These are phyloP conservation scores for Amanita molliuscula DNA, from an alignment of 768 basidiomycete species.

Conservation along the genomic window DNA sequence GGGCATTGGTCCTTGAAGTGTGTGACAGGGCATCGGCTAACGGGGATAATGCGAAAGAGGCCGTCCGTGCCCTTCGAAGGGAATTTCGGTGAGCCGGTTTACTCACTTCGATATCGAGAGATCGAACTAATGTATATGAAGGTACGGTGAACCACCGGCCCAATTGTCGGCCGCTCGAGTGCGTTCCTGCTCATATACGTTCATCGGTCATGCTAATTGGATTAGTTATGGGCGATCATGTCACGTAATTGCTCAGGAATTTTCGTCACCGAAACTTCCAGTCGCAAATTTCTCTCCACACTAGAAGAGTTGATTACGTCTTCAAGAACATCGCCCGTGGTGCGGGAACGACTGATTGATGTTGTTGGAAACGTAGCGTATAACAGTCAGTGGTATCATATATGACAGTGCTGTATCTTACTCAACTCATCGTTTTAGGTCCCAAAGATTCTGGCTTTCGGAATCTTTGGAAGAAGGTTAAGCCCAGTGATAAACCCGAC, in stretches of 20 bases:
- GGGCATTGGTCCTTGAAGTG: slow-evolving; percentile 73
- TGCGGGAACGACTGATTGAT: slow-evolving; percentile 69
- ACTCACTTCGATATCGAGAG: not conserved
- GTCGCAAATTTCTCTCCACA: slow-evolving; percentile 71
- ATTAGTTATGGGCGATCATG: slow-evolving; percentile 84
- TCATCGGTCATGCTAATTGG: slow-evolving; percentile 2
- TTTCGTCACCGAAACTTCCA: slow-evolving; percentile 60
- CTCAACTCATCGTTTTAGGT: slow-evolving; percentile 7
- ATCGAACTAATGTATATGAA: slow-evolving; percentile 15
- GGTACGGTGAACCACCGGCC: slow-evolving; percentile 65
- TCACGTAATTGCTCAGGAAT: slow-evolving; percentile 67
- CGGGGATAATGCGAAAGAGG: slow-evolving; percentile 74
- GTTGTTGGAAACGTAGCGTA: slow-evolving; percentile 78
- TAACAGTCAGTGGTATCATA: slow-evolving; percentile 36
- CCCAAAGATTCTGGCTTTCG: slow-evolving; percentile 44
- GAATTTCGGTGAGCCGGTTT: slow-evolving; percentile 65
- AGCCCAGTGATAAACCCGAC: slow-evolving; percentile 72
- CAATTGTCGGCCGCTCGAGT: slow-evolving; percentile 73
- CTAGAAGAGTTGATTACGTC: slow-evolving; percentile 64
- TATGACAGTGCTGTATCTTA: slow-evolving; percentile 13
- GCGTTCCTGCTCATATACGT: slow-evolving; percentile 15
- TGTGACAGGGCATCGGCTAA: slow-evolving; percentile 72
- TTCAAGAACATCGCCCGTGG: slow-evolving; percentile 63
- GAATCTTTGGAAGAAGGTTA: slow-evolving; percentile 72
- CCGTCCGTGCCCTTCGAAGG: slow-evolving; percentile 67